Conservation (phyloP, 2,329 filamentous ascomycete genomes). For the Diaporthe eres region DNA sequence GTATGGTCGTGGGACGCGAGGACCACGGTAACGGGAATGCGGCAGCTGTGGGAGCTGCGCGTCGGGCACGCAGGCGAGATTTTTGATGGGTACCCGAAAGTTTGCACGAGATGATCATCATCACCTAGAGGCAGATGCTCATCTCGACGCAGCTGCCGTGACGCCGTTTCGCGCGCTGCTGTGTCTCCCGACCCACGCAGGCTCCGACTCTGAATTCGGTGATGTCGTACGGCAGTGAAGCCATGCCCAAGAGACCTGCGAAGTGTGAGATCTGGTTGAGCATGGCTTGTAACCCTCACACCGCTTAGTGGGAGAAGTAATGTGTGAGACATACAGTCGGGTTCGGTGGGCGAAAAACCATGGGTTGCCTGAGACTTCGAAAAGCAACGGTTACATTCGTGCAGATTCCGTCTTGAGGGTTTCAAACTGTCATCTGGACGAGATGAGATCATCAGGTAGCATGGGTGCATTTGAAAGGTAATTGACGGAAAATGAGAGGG, state of each 20-base stretch:
- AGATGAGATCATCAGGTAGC: slow-evolving; percentile 20
- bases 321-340: slow-evolving; percentile 21
- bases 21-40: slow-evolving; percentile 13
- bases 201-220: neutral
- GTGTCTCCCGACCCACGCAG: neutral
- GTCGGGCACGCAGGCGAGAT: slow-evolving; percentile 36
- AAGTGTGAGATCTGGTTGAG: neutral
- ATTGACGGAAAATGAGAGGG: slow-evolving; percentile 33
- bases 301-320: slow-evolving; percentile 14
- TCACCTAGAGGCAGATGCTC: slow-evolving; percentile 13
- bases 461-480: slow-evolving; percentile 17
- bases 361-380: neutral
- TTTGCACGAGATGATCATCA: slow-evolving; percentile 35
- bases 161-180: slow-evolving; percentile 18
- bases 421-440: slow-evolving; percentile 17
- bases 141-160: slow-evolving; percentile 22
- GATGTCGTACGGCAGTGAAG: slow-evolving; percentile 1
- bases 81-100: slow-evolving; percentile 28
- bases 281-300: neutral
- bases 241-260: neutral
- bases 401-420: slow-evolving; percentile 13
- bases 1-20: slow-evolving; percentile 5
- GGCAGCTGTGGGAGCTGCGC: slow-evolving; percentile 23
- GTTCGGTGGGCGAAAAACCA: neutral
- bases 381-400: slow-evolving; percentile 10